Conservation (phyloP, 2,329 filamentous ascomycete genomes). For the Penicillium sp. region DNA sequence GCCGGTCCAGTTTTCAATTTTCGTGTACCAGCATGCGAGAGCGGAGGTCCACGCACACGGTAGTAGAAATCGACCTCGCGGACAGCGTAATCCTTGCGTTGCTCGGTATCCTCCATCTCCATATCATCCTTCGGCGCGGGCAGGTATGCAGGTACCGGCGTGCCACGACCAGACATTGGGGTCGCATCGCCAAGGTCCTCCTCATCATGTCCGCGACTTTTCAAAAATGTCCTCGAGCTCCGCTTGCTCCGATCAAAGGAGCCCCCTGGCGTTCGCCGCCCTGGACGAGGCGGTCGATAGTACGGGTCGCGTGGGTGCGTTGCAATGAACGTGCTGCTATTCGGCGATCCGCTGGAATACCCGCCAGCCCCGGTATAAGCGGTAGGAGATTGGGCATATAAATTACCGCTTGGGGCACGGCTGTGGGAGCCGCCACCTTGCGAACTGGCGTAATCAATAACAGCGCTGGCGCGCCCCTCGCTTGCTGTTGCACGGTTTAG, state of each 20-base stretch:
- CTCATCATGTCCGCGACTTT: slow-evolving; percentile 36
- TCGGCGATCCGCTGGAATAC: slow-evolving; percentile 45
- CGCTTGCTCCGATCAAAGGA: slow-evolving; percentile 46
- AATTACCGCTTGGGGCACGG: slow-evolving; percentile 62
- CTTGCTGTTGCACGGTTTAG: slow-evolving; percentile 53
- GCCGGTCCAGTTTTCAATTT: slow-evolving; percentile 91
- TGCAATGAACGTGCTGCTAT: slow-evolving; percentile 47
- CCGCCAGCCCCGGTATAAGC: slow-evolving; percentile 69
- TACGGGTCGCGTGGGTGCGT: slow-evolving; percentile 71
- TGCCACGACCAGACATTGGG: slow-evolving; percentile 48
- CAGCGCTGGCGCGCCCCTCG: slow-evolving; percentile 52
- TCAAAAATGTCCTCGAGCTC: slow-evolving; percentile 47
- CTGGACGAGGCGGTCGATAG: slow-evolving; percentile 79
- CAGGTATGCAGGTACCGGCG: slow-evolving; percentile 57
- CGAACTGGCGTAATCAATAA: slow-evolving; percentile 56
- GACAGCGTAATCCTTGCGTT: slow-evolving; percentile 80
- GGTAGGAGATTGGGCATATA: slow-evolving; percentile 71
- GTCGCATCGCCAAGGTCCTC: slow-evolving; percentile 41
- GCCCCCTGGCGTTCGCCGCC: slow-evolving; percentile 64
- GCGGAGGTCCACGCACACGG: slow-evolving; percentile 81
- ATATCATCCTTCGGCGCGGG: slow-evolving; percentile 57
- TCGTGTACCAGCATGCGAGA: slow-evolving; percentile 78
- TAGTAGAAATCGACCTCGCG: slow-evolving; percentile 98
- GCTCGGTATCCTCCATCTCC: slow-evolving; percentile 51
- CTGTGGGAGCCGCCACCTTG: slow-evolving; percentile 50